Evolutionary conservation across 2,329 filamentous ascomycete genomes (phyloP), one percentile per base, ranked within the genome.

Genomic region (Xylariaceae sp.): DNA sequence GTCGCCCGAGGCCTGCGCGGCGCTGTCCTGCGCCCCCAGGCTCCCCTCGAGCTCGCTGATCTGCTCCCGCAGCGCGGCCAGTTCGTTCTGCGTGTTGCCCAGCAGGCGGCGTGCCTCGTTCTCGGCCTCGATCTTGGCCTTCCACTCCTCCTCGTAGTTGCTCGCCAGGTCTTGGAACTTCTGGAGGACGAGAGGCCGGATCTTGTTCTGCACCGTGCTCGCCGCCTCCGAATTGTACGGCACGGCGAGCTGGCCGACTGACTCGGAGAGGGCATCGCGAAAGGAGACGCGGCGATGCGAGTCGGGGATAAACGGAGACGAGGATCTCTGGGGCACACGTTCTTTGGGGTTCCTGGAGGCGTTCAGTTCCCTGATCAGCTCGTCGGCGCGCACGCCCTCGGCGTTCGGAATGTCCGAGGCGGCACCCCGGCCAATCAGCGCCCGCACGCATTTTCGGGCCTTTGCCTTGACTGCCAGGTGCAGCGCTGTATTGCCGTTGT

Each of bases 381-480:
- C 82, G 49, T 94, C 85, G 9, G 88, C 88, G 1, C 85, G 84
- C 42, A 94, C 72, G 18, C 88, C 86, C 36, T 86, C 77, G 33
- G 77, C 68, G 55, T 96, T 98, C 14, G 77, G 70, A 34, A 96
- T 81, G 50, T 94, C 80, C 1, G 87, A 83, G 3, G 80, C 77
- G 3, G 89, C 89, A 39, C 89, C 87, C 32, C 90, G 81, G 21
- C 78, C 79, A 56, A 89, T 59, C 65, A 87, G 59, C 3, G 80
- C 69, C 62, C 92, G 83, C 36, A 94, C 81, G 45, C 89, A 93
- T 49, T 96, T 94, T 28, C 88, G 80, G 13, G 90, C 87, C 36
- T 88, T 86, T 37, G 86, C 81, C 51, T 88, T 80, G 8, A 90
- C 87, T 1, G 78, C 77, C 6, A 83, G 64, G 40, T 82, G 79